phyloP scores from a whole-genome alignment of 345 rosid species.

The Citrus maxima region DNA sequence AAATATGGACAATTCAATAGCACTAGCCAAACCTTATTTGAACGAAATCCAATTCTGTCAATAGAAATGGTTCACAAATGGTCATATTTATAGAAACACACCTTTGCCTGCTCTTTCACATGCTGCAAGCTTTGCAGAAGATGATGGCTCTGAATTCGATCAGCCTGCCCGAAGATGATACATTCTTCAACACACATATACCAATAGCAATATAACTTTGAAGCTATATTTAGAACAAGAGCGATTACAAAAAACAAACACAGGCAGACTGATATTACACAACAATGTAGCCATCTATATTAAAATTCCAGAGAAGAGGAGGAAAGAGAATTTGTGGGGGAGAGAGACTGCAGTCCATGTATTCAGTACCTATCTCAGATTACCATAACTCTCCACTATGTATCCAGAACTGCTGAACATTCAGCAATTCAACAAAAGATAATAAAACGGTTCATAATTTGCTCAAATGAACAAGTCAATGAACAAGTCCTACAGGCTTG shows the following conservation, averaged over 20 bases:
- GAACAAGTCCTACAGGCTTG: background rate
- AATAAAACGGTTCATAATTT: too few species aligned
- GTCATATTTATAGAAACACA: background rate
- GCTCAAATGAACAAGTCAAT: too few species aligned
- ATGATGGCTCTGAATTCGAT: background rate
- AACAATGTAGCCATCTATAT: background rate
- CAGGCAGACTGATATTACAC: background rate
- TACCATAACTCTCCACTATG: background rate
- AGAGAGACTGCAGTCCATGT: background rate
- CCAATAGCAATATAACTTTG: background rate
- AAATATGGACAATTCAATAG: background rate
- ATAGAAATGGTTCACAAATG: background rate
- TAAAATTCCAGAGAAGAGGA: background rate
- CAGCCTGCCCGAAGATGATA: constrained; percentile 7
- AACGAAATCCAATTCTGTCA: background rate
- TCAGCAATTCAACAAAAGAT: background rate
- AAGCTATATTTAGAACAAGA: background rate
- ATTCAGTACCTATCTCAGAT: background rate
- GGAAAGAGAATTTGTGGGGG: background rate
- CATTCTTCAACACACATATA: background rate
- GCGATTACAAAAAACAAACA: background rate
- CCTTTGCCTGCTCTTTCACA: background rate
- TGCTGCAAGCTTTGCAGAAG: background rate
- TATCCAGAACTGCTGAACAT: background rate
- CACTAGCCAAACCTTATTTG: constrained; percentile 6